Evolutionary conservation across 2,329 filamentous ascomycete genomes (phyloP).

Genomic region (Chalara sp.): DNA sequence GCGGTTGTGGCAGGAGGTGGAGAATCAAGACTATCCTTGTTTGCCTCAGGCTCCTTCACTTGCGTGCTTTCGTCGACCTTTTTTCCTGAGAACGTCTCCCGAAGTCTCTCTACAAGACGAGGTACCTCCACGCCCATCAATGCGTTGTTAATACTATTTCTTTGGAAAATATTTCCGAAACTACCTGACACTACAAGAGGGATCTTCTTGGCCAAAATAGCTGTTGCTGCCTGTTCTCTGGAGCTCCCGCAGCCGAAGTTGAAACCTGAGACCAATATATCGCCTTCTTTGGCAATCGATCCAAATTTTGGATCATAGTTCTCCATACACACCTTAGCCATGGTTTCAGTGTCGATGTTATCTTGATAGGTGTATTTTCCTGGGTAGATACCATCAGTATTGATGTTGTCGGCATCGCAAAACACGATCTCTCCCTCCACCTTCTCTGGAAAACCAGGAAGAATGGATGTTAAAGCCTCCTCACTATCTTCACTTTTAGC

Average conservation of each 20-base stretch:
- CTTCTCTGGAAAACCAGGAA: slow-evolving; percentile 80
- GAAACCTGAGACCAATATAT: slow-evolving; percentile 80
- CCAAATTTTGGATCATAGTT: slow-evolving; percentile 80
- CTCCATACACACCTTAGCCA: slow-evolving; percentile 88
- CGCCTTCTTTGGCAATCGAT: slow-evolving; percentile 54
- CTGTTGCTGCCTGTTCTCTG: slow-evolving; percentile 82
- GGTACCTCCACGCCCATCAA: slow-evolving; percentile 67
- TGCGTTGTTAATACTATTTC: slow-evolving; percentile 76
- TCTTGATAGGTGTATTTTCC: slow-evolving; percentile 93
- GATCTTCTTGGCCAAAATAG: slow-evolving; percentile 74
- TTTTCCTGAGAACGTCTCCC: slow-evolving; percentile 46
- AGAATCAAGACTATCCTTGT: slow-evolving; percentile 43
- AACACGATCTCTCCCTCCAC: slow-evolving; percentile 84
- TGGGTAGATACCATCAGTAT: slow-evolving; percentile 89
- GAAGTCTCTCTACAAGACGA: slow-evolving; percentile 55
- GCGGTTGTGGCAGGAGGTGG: slow-evolving; percentile 35
- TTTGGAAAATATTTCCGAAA: slow-evolving; percentile 77
- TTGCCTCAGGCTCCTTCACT: slow-evolving; percentile 44
- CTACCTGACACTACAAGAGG: slow-evolving; percentile 74
- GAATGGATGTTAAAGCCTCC: slow-evolving; percentile 53
- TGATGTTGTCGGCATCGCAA: slow-evolving; percentile 78
- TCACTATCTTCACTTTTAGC: slow-evolving; percentile 29
- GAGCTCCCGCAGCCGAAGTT: slow-evolving; percentile 84
- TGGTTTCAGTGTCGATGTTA: slow-evolving; percentile 64
- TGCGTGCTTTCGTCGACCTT: slow-evolving; percentile 31